Base-by-base conservation (phyloP, 2,329 filamentous ascomycete genomes). In the Cordyceps farinosa region DNA sequence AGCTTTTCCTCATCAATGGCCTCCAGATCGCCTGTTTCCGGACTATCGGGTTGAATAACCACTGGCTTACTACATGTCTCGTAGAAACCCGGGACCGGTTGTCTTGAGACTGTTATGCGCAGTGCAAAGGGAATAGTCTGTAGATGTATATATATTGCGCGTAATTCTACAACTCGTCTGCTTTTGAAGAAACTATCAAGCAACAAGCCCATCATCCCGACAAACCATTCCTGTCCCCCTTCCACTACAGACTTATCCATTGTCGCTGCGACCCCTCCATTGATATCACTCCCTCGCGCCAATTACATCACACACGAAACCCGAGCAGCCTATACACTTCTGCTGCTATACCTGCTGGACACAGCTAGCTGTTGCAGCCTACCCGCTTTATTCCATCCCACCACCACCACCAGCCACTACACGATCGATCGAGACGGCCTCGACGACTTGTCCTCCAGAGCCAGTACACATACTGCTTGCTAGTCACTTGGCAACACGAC, bases 351-450 rank as follows among this genome's bases (percentile, higher is more conserved):
- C 30, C 11, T 5, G 7, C 42, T 47, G 8, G 40, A 29, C 53
- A 22, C 38, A 54, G 36, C 52, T 13, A 38, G 9, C 30, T 47
- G 29, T 47, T 17, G 30, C 55, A 42, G 52, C 13, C 34, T 53
- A 53, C 47, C 57, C 57, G 57, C 57, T 45, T 48, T 61, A 44
- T 42, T 48, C 57, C 47, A 52, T 61, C 57, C 57, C 34, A 52
- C 56, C 48, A 58, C 55, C 36, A 44, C 44, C 32, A 29, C 32
- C 45, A 61, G 48, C 48, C 57, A 61, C 57, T 44, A 22, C 47
- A 48, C 48, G 57, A 61, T 61, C 57, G 57, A 61, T 61, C 57
- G 47, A 61, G 57, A 51, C 56, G 13, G 50, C 56, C 27, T 50
- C 56, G 45, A 40, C 57, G 17, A 32, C 34, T 30, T 50, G 22